Base-by-base conservation (phyloP, 805 yeast species). In the Yamadazyma laniorum region DNA sequence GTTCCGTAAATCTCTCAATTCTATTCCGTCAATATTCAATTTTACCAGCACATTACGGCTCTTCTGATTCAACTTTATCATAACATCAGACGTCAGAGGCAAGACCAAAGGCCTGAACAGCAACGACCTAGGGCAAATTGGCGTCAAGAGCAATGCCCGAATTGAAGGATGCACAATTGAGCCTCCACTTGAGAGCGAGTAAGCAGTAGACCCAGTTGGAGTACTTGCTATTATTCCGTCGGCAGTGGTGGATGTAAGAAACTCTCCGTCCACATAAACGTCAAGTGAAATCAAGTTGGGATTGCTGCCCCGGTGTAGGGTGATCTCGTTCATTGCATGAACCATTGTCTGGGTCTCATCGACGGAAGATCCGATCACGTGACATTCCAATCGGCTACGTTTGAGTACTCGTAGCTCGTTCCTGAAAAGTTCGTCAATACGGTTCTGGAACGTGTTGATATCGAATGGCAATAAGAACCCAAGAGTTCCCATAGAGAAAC, bases 121-220 rank as follows among this genome's bases (percentile, higher is more conserved):
- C 19, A 90, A 67, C 11, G 95, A 85, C 40, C 96, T 64, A 6
- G 98, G 97, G 55, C 96, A 89, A 35, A 90, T 86, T 8, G 97
- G 97, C 0, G 96, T 85, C 22, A 90, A 59, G 32, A 90, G 63
- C 8, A 87, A 81, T 43, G 93, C 82, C 12, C 88, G 83, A 6
- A 90, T 95, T 36, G 80, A 63, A 0, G 98, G 97, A 47, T 90
- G 95, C 1, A 87, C 91, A 42, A 90, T 90, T 11, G 95, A 80
- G 1, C 98, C 98, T 11, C 98, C 97, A 1, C 95, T 79, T 19
- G 87, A 77, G 36, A 90, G 65, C 0, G 95, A 85, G 55, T 90
- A 90, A 0, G 97, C 96, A 0, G 97, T 90, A 7, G 95, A 86
- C 0, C 98, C 98, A 0, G 97, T 90, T 13, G 98, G 98, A 0